These are phyloP conservation scores for Sporothrix sp. DNA, from an alignment of 2,329 filamentous ascomycete genomes.

Conservation along the genomic window DNA sequence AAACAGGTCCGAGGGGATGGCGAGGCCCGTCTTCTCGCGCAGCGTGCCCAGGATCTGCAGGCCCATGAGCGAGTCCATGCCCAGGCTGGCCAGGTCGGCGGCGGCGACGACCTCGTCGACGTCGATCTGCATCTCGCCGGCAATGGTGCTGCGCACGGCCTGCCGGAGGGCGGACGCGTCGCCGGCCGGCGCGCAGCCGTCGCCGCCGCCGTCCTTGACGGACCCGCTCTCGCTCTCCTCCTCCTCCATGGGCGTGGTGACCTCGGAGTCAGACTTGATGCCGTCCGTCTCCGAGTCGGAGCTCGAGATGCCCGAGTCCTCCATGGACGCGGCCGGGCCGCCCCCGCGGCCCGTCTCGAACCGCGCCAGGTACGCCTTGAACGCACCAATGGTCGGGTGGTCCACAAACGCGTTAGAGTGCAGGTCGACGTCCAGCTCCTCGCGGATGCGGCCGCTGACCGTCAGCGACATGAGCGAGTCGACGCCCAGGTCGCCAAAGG, in stretches of 20 bases:
- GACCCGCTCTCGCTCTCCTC: slow-evolving; percentile 43
- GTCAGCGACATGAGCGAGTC: slow-evolving; percentile 54
- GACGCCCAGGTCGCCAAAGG: slow-evolving; percentile 48
- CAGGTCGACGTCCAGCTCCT: slow-evolving; percentile 47
- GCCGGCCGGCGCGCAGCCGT: slow-evolving; percentile 27
- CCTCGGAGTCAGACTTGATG: slow-evolving; percentile 37
- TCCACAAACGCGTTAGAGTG: slow-evolving; percentile 45
- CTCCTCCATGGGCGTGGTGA: slow-evolving; percentile 45
- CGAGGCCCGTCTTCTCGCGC: slow-evolving; percentile 43
- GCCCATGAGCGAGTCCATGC: slow-evolving; percentile 51
- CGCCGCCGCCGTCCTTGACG: slow-evolving; percentile 31
- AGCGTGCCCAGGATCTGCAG: slow-evolving; percentile 45
- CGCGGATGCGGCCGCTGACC: slow-evolving; percentile 46
- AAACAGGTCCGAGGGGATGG: slow-evolving; percentile 51
- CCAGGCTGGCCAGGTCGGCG: slow-evolving; percentile 44
- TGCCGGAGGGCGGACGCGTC: slow-evolving; percentile 33
- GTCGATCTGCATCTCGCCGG: slow-evolving; percentile 63
- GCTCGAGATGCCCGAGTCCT: slow-evolving; percentile 28
- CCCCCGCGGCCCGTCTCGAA: slow-evolving; percentile 28
- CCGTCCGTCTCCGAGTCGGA: slow-evolving; percentile 37
- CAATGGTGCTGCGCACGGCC: slow-evolving; percentile 55
- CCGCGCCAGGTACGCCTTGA: slow-evolving; percentile 36
- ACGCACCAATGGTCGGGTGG: slow-evolving; percentile 42
- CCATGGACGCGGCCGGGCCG: slow-evolving; percentile 15
- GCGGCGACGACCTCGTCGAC: slow-evolving; percentile 50